Evolutionary conservation across 140 eudicot species (phyloP).

Genomic region (Oenanthe javanica): DNA sequence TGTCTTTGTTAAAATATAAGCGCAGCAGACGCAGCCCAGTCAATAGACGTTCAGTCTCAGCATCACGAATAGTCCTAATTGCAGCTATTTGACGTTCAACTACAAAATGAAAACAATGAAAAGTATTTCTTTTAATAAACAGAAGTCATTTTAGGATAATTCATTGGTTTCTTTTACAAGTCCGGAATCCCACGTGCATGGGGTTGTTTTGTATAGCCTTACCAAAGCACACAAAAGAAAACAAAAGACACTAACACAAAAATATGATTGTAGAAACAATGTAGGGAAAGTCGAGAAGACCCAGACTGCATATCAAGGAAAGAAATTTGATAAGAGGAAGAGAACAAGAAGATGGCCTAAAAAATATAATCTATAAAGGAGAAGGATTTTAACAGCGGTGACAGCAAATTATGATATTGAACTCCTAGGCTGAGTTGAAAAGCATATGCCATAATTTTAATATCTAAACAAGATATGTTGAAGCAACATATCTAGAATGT

Average conservation of each 20-base stretch:
- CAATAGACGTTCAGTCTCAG: slow-evolving; percentile 50
- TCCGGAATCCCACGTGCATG: background rate
- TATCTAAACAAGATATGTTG: background rate
- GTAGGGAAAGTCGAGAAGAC: background rate
- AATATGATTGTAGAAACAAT: background rate
- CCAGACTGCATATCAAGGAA: background rate
- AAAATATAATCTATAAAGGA: too few relatives aligned
- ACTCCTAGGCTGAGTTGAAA: background rate
- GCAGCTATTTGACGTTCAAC: slow-evolving; percentile 69
- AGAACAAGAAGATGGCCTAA: background rate
- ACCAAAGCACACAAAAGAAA: background rate
- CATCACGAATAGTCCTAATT: slow-evolving; percentile 60
- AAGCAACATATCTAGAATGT: background rate
- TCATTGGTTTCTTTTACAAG: background rate
- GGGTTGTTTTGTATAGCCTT: background rate
- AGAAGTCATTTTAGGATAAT: background rate
- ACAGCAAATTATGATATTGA: background rate
- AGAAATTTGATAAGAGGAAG: background rate
- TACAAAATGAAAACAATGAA: slow-evolving; percentile 16
- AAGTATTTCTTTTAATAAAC: background rate
- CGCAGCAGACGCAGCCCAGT: slow-evolving; percentile 54
- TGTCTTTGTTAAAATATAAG: slow-evolving; percentile 53
- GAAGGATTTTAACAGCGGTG: background rate
- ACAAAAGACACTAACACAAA: background rate
- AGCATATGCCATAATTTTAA: background rate